A percentile compares a stretch with the other conserved stretches of the same genome.
phyloP scores from a whole-genome alignment of 2,329 filamentous ascomycete genomes.

The Cladosporium sp. region DNA sequence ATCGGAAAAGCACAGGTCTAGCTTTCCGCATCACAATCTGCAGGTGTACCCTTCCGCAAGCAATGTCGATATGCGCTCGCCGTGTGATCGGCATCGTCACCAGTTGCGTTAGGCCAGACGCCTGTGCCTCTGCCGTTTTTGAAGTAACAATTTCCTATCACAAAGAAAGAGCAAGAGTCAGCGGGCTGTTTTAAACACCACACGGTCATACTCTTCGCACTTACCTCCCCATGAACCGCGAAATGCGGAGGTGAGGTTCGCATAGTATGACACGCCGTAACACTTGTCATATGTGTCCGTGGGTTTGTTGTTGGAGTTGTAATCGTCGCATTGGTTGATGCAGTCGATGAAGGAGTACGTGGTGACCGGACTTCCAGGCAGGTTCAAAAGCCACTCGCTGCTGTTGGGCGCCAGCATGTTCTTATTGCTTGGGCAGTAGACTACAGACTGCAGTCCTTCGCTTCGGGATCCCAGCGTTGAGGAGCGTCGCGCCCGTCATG shows the following conservation, averaged over 20 bases:
- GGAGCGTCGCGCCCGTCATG: background rate
- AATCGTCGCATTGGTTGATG: constrained; percentile 7
- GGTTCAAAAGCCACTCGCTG: background rate
- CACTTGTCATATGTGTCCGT: background rate
- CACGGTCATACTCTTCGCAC: too few species aligned
- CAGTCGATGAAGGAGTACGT: constrained; percentile 1
- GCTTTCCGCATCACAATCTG: too few species aligned
- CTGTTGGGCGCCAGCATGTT: background rate
- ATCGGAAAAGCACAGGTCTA: too few species aligned
- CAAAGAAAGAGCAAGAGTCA: too few species aligned
- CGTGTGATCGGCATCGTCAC: background rate
- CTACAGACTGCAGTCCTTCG: background rate
- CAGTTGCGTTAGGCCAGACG: background rate
- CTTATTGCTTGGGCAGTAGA: constrained; percentile 3
- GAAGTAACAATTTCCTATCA: constrained; percentile 4
- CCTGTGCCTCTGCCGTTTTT: constrained; percentile 1
- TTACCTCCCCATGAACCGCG: background rate
- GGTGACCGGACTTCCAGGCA: background rate
- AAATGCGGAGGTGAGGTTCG: background rate
- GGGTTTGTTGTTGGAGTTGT: background rate
- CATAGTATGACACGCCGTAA: constrained; percentile 3
- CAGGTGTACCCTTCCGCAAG: too few species aligned
- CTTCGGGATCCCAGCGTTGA: background rate
- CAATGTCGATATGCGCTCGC: background rate
- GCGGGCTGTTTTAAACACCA: too few species aligned